These are phyloP conservation scores for Ceratocystis papillata DNA, from an alignment of 2,329 filamentous ascomycete species.

Conservation along the genomic window DNA sequence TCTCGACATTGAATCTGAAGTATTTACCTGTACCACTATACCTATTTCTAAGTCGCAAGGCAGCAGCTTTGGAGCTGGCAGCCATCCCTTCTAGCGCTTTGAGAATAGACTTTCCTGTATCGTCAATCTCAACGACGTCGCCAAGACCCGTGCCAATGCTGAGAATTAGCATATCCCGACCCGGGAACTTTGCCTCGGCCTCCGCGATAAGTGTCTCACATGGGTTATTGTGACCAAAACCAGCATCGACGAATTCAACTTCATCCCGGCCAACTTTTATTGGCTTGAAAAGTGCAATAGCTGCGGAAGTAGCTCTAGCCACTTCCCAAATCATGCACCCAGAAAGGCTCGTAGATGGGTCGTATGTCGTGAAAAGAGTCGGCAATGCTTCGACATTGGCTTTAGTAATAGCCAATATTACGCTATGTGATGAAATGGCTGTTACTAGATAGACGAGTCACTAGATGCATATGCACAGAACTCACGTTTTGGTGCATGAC, in stretches of 20 bases:
- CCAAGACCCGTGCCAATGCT: slow-evolving; percentile 29
- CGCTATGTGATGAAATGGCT: not conserved
- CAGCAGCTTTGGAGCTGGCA: not conserved
- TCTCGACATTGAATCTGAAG: slow-evolving; percentile 29
- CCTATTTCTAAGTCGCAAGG: slow-evolving; percentile 20
- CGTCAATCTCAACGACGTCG: slow-evolving; percentile 25
- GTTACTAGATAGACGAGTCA: not conserved
- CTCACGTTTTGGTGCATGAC: not conserved
- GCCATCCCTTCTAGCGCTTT: not conserved
- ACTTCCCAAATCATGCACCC: slow-evolving; percentile 30
- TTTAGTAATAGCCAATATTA: not conserved
- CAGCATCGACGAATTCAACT: slow-evolving; percentile 30
- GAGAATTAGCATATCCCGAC: slow-evolving; percentile 25
- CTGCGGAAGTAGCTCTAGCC: slow-evolving; percentile 30
- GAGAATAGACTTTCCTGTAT: slow-evolving; percentile 13
- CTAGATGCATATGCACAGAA: not conserved
- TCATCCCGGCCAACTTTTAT: slow-evolving; percentile 28
- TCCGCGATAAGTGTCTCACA: slow-evolving; percentile 28
- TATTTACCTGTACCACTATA: slow-evolving; percentile 26
- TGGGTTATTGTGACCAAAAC: slow-evolving; percentile 25
- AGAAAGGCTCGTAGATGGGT: slow-evolving; percentile 25
- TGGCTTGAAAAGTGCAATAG: slow-evolving; percentile 30
- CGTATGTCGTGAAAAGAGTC: slow-evolving; percentile 29
- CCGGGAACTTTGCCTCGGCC: slow-evolving; percentile 28
- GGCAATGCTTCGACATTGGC: slow-evolving; percentile 21